A percentile compares a stretch with the other conserved stretches of the same genome.
These are phyloP conservation scores for Globisporangium perplexum DNA, from an alignment of 352 stramenopile genomes.

Conservation along the genomic window DNA sequence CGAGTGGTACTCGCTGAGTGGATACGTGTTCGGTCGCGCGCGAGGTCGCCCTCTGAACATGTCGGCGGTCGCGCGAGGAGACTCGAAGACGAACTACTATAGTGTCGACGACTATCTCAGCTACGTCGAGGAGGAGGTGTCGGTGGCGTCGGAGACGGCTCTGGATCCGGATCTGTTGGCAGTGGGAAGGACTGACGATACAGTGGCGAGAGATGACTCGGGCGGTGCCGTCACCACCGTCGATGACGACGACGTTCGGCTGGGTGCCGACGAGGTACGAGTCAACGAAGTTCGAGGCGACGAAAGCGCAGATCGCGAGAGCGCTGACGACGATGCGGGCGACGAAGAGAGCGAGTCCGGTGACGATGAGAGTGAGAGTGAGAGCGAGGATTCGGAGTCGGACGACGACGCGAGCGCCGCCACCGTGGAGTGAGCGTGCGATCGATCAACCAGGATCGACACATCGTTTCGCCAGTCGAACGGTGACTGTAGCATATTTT, in stretches of 20 bases:
- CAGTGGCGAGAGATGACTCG: background rate
- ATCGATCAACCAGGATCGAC: too few species aligned
- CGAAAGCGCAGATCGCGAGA: slow-evolving; percentile 5
- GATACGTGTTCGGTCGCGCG: slow-evolving; percentile 53
- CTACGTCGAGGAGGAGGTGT: slow-evolving; percentile 31
- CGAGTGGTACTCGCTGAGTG: slow-evolving; percentile 67
- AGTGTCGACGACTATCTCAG: slow-evolving; percentile 59
- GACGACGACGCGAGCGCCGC: slow-evolving; percentile 17
- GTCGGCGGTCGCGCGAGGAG: slow-evolving; percentile 10
- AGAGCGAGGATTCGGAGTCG: slow-evolving; percentile 17
- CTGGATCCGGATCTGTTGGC: slow-evolving; percentile 6
- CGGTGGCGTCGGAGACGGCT: background rate
- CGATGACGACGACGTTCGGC: background rate
- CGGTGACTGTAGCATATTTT: background rate
- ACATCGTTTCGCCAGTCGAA: too few species aligned
- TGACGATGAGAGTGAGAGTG: slow-evolving; percentile 10
- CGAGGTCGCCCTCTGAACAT: slow-evolving; percentile 38
- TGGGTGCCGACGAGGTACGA: too few species aligned
- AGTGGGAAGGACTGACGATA: background rate
- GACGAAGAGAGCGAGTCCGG: slow-evolving; percentile 14
- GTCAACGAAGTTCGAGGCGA: slow-evolving; percentile 1
- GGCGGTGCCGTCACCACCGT: too few species aligned
- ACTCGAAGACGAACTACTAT: slow-evolving; percentile 32
- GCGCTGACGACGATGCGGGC: slow-evolving; percentile 9
- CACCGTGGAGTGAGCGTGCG: slow-evolving; percentile 1